Evolutionary conservation across 2,329 filamentous ascomycete genomes (phyloP), one percentile per base, ranked within the genome.

Genomic region (Camillea tinctor): DNA sequence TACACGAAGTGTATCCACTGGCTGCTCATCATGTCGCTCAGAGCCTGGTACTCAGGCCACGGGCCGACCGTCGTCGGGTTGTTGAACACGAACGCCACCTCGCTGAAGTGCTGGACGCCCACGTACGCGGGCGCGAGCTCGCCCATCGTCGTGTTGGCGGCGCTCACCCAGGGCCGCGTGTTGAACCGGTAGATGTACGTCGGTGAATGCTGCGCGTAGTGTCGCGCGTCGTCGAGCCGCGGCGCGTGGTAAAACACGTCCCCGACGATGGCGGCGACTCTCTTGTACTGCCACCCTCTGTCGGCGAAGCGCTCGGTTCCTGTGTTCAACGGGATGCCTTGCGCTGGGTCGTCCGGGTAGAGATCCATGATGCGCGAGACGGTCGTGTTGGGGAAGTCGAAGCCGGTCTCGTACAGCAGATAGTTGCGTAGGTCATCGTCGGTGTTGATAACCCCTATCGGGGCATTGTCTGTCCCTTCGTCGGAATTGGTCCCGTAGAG

Each of bases 171-270:
- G 1, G 65, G 66, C 52, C 69, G 64, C 8, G 84, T 83, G 68
- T 88, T 85, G 77, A 88, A 89, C 52, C 83, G 80, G 74, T 87
- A 89, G 67, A 80, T 81, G 72, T 84, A 89, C 9, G 83, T 83
- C 6, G 84, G 68, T 9, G 77, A 77, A 22, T 77, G 69, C 3
- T 76, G 73, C 7, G 82, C 74, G 81, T 84, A 88, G 1, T 76
- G 74, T 65, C 84, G 75, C 62, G 80, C 82, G 4, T 82, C 80
- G 21, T 79, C 74, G 3, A 86, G 79, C 1, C 85, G 80, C 30
- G 80, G 79, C 4, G 82, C 85, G 60, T 85, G 83, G 73, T 88
- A 83, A 54, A 74, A 69, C 1, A 76, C 71, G 69, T 89, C 86
- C 9, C 86, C 85, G 3, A 73, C 71, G 65, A 82, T 84, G 1